phyloP scores from a whole-genome alignment of 352 stramenopile genomes.

The Globisporangium rhizosaccharum region DNA sequence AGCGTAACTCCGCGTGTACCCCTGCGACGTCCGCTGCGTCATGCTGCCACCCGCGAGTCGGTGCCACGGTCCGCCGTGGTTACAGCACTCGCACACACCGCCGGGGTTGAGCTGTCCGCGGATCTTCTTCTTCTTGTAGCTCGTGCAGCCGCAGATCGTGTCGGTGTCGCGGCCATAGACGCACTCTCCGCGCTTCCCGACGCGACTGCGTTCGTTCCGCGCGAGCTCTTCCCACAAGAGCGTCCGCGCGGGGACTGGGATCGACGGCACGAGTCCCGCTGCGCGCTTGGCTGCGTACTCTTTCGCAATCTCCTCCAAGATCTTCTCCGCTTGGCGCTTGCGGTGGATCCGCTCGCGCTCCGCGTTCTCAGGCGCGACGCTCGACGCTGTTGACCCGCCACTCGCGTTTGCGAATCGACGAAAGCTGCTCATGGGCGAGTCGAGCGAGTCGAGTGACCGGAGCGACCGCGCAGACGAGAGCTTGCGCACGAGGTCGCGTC shows the following conservation, averaged over 20 bases:
- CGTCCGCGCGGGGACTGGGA: constrained; percentile 62
- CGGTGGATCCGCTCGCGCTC: constrained; percentile 19
- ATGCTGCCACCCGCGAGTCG: constrained; percentile 47
- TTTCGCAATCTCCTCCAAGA: constrained; percentile 69
- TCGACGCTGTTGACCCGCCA: background rate
- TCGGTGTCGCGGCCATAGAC: constrained; percentile 56
- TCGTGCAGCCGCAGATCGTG: constrained; percentile 48
- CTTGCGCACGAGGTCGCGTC: constrained; percentile 9
- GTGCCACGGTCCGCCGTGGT: constrained; percentile 69
- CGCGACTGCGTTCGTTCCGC: constrained; percentile 28
- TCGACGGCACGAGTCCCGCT: constrained; percentile 61
- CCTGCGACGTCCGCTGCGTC: constrained; percentile 12
- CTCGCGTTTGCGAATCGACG: background rate
- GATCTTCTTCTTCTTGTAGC: constrained; percentile 46
- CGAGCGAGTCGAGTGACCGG: constrained; percentile 9
- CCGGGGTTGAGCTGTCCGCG: constrained; percentile 41
- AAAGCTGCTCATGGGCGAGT: constrained; percentile 6
- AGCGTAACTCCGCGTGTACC: constrained; percentile 5
- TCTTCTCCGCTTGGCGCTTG: constrained; percentile 55
- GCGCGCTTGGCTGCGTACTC: constrained; percentile 78
- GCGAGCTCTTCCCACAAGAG: constrained; percentile 81
- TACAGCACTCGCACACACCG: constrained; percentile 63
- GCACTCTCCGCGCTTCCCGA: constrained; percentile 54
- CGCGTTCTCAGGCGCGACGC: background rate
- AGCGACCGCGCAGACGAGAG: constrained; percentile 12